Percentiles rank a stretch among this genome's conserved stretches.
These are phyloP conservation scores for Mycena capillaripes DNA, from an alignment of 768 basidiomycete species.

Conservation along the genomic window DNA sequence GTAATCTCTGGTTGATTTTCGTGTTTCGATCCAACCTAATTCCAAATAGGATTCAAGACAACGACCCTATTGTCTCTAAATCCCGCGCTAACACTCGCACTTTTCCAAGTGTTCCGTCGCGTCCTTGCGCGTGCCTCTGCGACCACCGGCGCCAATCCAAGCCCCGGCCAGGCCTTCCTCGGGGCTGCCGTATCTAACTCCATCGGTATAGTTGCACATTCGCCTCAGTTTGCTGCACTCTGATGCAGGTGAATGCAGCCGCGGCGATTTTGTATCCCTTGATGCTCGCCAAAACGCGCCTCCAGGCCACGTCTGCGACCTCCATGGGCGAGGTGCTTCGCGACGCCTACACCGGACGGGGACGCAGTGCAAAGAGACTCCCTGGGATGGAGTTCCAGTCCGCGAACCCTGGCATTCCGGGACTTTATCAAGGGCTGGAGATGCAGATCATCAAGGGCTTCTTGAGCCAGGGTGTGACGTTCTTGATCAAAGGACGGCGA, in stretches of 20 bases:
- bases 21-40: not conserved
- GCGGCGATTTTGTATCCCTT: constrained; percentile 67
- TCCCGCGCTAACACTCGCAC: constrained; percentile 69
- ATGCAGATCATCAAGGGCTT: constrained; percentile 68
- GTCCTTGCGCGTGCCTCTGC: constrained; percentile 45
- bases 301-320: constrained; percentile 59
- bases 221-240: not conserved
- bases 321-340: constrained; percentile 49
- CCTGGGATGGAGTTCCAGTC: constrained; percentile 30
- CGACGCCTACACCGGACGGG: constrained; percentile 48
- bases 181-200: constrained; percentile 70
- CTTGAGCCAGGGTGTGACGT: constrained; percentile 69
- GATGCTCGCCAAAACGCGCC: constrained; percentile 71
- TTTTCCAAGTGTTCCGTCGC: constrained; percentile 66
- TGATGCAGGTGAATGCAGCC: constrained; percentile 43
- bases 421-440: constrained; percentile 68
- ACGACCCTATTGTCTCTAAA: constrained; percentile 65
- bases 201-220: constrained; percentile 45
- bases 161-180: constrained; percentile 64
- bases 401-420: constrained; percentile 45
- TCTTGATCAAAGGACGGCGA: constrained; percentile 71
- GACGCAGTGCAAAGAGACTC: constrained; percentile 25
- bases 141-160: constrained; percentile 47
- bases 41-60: constrained; percentile 61
- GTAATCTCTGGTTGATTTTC: constrained; percentile 43